Evolutionary conservation across 768 basidiomycete species (phyloP).

Genomic region (Naganishia randhawae): DNA sequence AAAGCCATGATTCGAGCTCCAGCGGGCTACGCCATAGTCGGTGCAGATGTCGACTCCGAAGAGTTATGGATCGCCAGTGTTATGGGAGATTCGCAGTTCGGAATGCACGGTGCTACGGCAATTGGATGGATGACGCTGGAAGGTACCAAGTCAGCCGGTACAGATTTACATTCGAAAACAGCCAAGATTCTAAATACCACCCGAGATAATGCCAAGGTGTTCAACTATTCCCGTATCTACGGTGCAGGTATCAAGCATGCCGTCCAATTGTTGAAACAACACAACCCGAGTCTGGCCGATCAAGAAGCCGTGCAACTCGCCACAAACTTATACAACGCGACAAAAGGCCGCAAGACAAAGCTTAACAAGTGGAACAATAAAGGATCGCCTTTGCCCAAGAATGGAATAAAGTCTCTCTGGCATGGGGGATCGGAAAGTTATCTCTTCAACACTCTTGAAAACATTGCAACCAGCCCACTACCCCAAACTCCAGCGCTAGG

Average conservation of each 20-base stretch:
- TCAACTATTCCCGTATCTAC: slow-evolving; percentile 98
- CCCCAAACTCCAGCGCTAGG: slow-evolving; percentile 90
- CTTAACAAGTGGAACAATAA: slow-evolving; percentile 50
- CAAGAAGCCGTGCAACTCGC: slow-evolving; percentile 77
- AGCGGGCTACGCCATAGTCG: slow-evolving; percentile 86
- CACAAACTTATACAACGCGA: slow-evolving; percentile 78
- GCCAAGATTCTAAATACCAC: slow-evolving; percentile 88
- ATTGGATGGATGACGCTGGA: slow-evolving; percentile 99
- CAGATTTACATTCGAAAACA: slow-evolving; percentile 94
- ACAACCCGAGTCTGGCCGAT: slow-evolving; percentile 71
- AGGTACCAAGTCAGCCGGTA: slow-evolving; percentile 88
- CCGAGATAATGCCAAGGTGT: slow-evolving; percentile 88
- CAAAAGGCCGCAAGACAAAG: slow-evolving; percentile 67
- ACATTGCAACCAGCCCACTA: slow-evolving; percentile 78
- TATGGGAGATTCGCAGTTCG: slow-evolving; percentile 98
- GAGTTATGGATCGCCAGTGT: slow-evolving; percentile 98
- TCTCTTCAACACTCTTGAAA: slow-evolving; percentile 96
- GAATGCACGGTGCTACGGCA: slow-evolving; percentile 89
- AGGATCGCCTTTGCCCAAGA: background rate
- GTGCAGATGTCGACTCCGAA: slow-evolving; percentile 97
- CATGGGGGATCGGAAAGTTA: slow-evolving; percentile 93
- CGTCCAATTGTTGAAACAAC: slow-evolving; percentile 76
- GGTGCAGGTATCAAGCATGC: slow-evolving; percentile 98
- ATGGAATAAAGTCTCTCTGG: slow-evolving; percentile 64
- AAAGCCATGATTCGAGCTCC: slow-evolving; percentile 97